These are phyloP conservation scores for Scleromitrula shiraiana DNA, from an alignment of 2,329 filamentous ascomycete species.

Conservation along the genomic window DNA sequence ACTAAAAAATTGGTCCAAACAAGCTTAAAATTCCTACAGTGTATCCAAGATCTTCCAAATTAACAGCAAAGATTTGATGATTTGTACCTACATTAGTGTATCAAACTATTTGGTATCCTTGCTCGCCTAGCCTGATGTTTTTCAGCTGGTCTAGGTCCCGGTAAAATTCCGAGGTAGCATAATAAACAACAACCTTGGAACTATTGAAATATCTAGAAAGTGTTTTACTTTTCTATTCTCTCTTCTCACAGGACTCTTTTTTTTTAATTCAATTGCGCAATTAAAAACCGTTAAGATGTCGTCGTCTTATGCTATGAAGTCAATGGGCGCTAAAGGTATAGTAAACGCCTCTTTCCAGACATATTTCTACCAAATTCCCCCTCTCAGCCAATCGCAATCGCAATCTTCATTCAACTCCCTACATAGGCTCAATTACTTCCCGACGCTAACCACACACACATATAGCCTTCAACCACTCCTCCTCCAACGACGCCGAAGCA, in stretches of 20 bases:
- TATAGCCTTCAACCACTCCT: constrained; percentile 67
- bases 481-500: constrained; percentile 60
- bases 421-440: background rate
- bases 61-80: no score
- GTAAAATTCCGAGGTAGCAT: background rate
- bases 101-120: no score
- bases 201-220: background rate
- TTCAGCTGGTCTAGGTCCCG: constrained; percentile 4
- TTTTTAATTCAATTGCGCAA: background rate
- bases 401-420: no score
- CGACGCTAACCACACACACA: background rate
- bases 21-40: no score
- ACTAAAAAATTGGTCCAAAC: no score
- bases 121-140: no score
- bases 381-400: no score
- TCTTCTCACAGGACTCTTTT: background rate
- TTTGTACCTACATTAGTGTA: no score
- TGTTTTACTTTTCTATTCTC: background rate
- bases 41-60: no score
- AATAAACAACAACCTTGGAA: background rate
- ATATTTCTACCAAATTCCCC: background rate
- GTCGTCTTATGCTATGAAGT: constrained; percentile 36
- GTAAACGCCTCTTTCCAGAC: background rate
- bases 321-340: constrained; percentile 35
- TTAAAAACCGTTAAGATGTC: constrained; percentile 37